Conservation (phyloP, 75 land plant species). For the Sequoiadendron giganteum region DNA sequence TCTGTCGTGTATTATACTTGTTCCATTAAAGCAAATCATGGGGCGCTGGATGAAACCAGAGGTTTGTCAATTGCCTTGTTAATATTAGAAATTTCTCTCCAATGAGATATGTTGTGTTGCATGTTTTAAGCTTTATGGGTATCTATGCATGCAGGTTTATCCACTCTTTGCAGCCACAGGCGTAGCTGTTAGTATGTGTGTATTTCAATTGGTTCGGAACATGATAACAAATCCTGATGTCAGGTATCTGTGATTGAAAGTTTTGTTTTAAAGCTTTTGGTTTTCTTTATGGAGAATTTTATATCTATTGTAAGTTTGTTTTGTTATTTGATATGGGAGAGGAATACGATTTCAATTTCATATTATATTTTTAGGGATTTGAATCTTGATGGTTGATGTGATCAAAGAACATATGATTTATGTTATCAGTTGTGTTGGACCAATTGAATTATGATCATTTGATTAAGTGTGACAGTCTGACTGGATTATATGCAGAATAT, state of each 20-base stretch:
- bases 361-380: too few species aligned
- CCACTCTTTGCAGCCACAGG: constrained; percentile 88
- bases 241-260: constrained; percentile 41
- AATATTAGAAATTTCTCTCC: not conserved
- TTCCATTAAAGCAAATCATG: not conserved
- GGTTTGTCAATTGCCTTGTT: not conserved
- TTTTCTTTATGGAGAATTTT: too few species aligned
- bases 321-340: too few species aligned
- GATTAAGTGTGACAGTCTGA: too few species aligned
- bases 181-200: constrained; percentile 76
- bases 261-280: too few species aligned
- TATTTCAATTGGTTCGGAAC: constrained; percentile 59
- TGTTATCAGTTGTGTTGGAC: too few species aligned
- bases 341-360: too few species aligned
- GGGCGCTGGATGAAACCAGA: constrained; percentile 7
- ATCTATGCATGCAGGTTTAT: constrained; percentile 43
- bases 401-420: too few species aligned
- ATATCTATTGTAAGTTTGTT: too few species aligned
- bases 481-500: too few species aligned
- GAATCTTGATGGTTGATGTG: too few species aligned
- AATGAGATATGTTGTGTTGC: not conserved
- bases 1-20: not conserved
- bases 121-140: not conserved
- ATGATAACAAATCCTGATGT: constrained; percentile 84
- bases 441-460: too few species aligned